phyloP scores from a whole-genome alignment of 2,329 filamentous ascomycete species.

The Ascomycota sp. region DNA sequence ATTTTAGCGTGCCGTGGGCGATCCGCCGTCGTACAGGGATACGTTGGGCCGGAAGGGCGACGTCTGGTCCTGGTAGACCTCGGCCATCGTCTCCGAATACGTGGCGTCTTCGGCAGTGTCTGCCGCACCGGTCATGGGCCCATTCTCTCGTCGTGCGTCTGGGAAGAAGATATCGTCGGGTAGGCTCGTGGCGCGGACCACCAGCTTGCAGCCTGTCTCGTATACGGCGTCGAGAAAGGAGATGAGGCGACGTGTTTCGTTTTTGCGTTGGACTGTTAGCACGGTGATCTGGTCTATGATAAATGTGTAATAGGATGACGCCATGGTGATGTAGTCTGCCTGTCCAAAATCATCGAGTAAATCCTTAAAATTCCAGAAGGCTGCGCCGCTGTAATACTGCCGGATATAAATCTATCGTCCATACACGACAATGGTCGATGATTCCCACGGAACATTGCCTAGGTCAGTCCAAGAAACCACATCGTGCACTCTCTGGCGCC shows the following conservation, averaged over 20 bases:
- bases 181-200: constrained; percentile 44
- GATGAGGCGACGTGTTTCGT: constrained; percentile 64
- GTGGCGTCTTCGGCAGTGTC: constrained; percentile 16
- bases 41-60: constrained; percentile 66
- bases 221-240: constrained; percentile 64
- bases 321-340: constrained; percentile 66
- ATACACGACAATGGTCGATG: constrained; percentile 31
- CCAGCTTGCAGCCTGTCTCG: constrained; percentile 59
- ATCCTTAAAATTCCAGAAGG: constrained; percentile 46
- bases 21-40: constrained; percentile 36
- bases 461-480: constrained; percentile 6
- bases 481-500: constrained; percentile 6
- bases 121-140: constrained; percentile 1
- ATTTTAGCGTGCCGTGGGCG: constrained; percentile 26
- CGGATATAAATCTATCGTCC: constrained; percentile 42
- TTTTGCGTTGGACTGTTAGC: constrained; percentile 48
- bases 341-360: constrained; percentile 53
- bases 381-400: constrained; percentile 32
- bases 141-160: constrained; percentile 18
- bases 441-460: constrained; percentile 17
- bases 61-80: constrained; percentile 60
- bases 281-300: constrained; percentile 51
- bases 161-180: constrained; percentile 68
- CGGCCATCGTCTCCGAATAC: constrained; percentile 25
- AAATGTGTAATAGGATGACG: constrained; percentile 60